Conservation (phyloP, 352 stramenopile species). For the Hyaloperonospora arabidopsidis region DNA sequence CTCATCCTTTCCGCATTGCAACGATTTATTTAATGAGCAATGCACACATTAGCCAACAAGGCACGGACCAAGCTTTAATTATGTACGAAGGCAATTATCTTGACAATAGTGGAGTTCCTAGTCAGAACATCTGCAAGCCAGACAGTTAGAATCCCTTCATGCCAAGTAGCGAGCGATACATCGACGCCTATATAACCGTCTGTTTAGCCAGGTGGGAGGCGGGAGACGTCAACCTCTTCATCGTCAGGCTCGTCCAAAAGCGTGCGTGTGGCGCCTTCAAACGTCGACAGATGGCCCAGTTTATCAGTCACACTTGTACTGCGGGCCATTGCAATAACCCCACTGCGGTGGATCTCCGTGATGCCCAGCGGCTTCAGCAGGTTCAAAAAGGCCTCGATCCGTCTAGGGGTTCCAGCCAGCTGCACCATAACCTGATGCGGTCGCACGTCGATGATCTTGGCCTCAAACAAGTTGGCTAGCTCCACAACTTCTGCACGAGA, state of each 20-base stretch:
- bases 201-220: slow-evolving; percentile 59
- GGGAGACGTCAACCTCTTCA: slow-evolving; percentile 57
- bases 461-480: slow-evolving; percentile 76
- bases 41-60: too few species aligned
- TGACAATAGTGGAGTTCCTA: too few species aligned
- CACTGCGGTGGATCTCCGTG: slow-evolving; percentile 76
- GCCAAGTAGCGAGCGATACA: background rate
- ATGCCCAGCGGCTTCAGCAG: slow-evolving; percentile 78
- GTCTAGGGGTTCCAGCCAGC: slow-evolving; percentile 59
- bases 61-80: too few species aligned
- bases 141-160: too few species aligned
- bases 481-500: slow-evolving; percentile 73
- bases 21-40: too few species aligned
- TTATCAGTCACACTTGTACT: slow-evolving; percentile 60
- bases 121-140: too few species aligned
- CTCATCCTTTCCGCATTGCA: too few species aligned
- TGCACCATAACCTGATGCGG: slow-evolving; percentile 81
- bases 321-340: slow-evolving; percentile 78
- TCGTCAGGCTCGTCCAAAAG: slow-evolving; percentile 59
- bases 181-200: background rate
- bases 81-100: too few species aligned
- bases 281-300: slow-evolving; percentile 49
- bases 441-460: slow-evolving; percentile 81
- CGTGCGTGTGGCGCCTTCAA: slow-evolving; percentile 67
- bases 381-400: slow-evolving; percentile 78